Conservation (phyloP, 306 rosid genomes). For the peach (Prunus persica) region DNA sequence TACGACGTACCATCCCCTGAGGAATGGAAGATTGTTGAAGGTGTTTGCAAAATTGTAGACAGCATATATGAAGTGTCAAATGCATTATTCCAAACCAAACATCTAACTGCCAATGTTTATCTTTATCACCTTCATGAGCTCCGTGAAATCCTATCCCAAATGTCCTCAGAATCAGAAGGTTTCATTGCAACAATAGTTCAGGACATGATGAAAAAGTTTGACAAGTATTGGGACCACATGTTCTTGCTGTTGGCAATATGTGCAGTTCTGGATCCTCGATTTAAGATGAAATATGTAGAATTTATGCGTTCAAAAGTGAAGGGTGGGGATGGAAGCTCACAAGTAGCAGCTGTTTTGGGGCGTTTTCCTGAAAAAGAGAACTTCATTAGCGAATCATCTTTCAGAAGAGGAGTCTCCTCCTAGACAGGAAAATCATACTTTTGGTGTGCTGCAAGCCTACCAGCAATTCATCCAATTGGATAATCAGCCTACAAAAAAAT, state of each 20-base stretch:
- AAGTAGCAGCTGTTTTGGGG: slow-evolving; percentile 4
- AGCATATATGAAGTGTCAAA: slow-evolving; percentile 21
- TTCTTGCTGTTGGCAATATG: slow-evolving; percentile 20
- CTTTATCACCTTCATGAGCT: slow-evolving; percentile 16
- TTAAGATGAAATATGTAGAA: slow-evolving; percentile 21
- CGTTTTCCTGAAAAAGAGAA: neutral
- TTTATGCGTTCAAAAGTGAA: slow-evolving; percentile 1
- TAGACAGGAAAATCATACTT: neutral
- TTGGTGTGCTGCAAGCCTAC: slow-evolving; percentile 1
- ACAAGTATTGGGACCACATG: slow-evolving; percentile 12
- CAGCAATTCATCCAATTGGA: neutral
- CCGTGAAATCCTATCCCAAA: neutral
- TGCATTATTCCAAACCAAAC: slow-evolving; percentile 14
- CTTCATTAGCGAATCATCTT: neutral
- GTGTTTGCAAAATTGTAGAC: slow-evolving; percentile 13
- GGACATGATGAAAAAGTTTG: slow-evolving; percentile 4
- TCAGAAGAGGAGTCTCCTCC: neutral
- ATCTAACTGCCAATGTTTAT: slow-evolving; percentile 3
- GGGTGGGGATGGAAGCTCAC: neutral
- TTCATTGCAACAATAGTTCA: slow-evolving; percentile 3
- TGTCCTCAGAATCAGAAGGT: neutral
- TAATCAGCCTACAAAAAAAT: neutral
- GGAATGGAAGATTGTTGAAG: slow-evolving; percentile 12
- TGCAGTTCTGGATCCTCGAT: slow-evolving; percentile 21
- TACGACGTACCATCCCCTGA: neutral